Base-by-base conservation (phyloP, 202 grass and related monocot species). In the Schoenoplectus triqueter region DNA sequence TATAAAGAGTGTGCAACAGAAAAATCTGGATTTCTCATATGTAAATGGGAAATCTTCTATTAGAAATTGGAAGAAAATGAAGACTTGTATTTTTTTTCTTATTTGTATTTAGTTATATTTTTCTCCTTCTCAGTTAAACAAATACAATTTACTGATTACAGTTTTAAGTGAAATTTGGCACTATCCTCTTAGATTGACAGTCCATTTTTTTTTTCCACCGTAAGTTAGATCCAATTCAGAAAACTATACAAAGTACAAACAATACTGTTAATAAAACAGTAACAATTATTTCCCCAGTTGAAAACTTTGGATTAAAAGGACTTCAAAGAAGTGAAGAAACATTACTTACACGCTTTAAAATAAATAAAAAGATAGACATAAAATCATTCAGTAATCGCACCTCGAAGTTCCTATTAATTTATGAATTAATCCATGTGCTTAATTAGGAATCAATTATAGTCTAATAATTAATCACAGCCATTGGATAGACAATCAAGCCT, bases 381-480 rank as follows among this genome's bases (percentile, higher is more conserved):
- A 31, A 31, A 31, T 10, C 14, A 59, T 78, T 45, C 14, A 78
- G 54, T 78, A 78, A 57, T 31, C 31, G 31, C 31, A 31, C 31
- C 31, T 31, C 31, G 31, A 31, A 31, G 31, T 31, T 31, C 31
- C 31, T 31, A 31, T 31, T 31, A 31, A 31, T 31, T 31, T 31
- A 31, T 31, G 31, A 31, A 31, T 31, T 31, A 31, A 31, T 51
- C 69, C n/a, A 73, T 51, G 14, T 2, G 46, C 45, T 50, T 3
- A 73, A 51, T 73, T 20, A 77, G 20, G 50, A 76, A 56, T 20
- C 69, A 50, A 50, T 73, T 60, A 31, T 22, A 22, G 70, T 51
- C 70, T 74, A 52, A 77, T 74, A 52, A 77, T 57, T 52, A 73
- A 77, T 57, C 73, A 77, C 50, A 57, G 73, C 73, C 73, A 51